These are phyloP conservation scores for Termitomyces sp. DNA, from an alignment of 768 basidiomycete genomes.

Conservation along the genomic window DNA sequence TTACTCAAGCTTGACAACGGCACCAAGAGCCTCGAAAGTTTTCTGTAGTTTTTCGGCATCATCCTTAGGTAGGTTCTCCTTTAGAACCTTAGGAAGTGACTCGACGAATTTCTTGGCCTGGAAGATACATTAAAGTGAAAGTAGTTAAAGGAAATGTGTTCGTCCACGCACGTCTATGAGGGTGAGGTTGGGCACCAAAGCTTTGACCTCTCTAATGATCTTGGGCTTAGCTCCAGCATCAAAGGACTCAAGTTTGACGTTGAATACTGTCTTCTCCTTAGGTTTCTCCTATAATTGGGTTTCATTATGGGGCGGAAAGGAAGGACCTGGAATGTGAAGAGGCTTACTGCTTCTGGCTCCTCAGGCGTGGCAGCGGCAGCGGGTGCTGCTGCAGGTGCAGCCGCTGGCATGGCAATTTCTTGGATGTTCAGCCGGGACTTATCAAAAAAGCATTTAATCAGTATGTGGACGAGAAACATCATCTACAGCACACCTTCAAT, in stretches of 20 bases:
- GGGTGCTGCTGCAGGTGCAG: constrained; percentile 49
- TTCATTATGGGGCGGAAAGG: background rate
- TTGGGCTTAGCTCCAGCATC: constrained; percentile 91
- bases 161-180: constrained; percentile 81
- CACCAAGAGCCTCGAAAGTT: constrained; percentile 86
- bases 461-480: background rate
- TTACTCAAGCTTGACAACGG: constrained; percentile 81
- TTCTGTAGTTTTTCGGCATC: constrained; percentile 96
- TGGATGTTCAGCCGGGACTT: constrained; percentile 93
- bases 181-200: constrained; percentile 90
- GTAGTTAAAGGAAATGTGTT: background rate
- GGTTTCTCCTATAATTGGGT: constrained; percentile 68
- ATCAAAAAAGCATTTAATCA: background rate
- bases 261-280: constrained; percentile 98
- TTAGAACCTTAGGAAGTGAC: constrained; percentile 85
- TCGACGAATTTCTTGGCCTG: constrained; percentile 99
- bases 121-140: constrained; percentile 6
- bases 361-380: constrained; percentile 55
- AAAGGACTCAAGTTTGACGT: constrained; percentile 91
- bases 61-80: constrained; percentile 94
- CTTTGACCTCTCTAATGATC: constrained; percentile 97
- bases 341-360: constrained; percentile 60
- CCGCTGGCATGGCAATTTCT: constrained; percentile 90
- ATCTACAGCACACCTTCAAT: constrained; percentile 65
- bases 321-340: background rate